Conservation (phyloP, 106 monocot species). For the Phalaenopsis equestris region DNA sequence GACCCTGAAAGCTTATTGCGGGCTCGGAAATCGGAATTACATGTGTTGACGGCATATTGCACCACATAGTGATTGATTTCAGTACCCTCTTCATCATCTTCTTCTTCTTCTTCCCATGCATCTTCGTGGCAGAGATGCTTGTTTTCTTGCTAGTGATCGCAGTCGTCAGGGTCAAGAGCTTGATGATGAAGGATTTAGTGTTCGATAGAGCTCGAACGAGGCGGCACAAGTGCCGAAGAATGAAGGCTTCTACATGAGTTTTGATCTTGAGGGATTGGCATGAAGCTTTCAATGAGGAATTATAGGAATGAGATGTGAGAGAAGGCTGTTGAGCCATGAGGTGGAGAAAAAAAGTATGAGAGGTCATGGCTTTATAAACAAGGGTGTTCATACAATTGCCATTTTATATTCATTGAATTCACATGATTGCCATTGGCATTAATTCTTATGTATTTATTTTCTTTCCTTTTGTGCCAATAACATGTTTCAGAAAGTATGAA, state of each 20-base stretch:
- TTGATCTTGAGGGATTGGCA: background rate
- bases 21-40: conserved; percentile 36
- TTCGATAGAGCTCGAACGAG: conserved; percentile 25
- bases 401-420: background rate
- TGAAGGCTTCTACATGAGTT: conserved; percentile 18
- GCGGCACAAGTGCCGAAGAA: conserved; percentile 26
- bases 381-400: background rate
- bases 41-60: conserved; percentile 32
- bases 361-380: background rate
- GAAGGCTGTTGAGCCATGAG: conserved; percentile 32
- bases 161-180: conserved; percentile 12
- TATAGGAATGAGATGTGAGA: conserved; percentile 16
- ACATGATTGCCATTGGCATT: background rate
- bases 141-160: background rate
- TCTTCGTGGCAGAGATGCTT: conserved; percentile 13
- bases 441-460: background rate
- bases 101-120: conserved; percentile 19
- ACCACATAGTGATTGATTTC: conserved; percentile 15
- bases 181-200: conserved; percentile 28
- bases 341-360: background rate
- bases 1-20: conserved; percentile 3
- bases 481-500: background rate
- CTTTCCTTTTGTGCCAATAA: background rate
- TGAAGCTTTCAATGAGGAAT: conserved; percentile 11
- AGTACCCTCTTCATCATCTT: conserved; percentile 9